A percentile compares a stretch with the other conserved stretches of the same genome.
phyloP scores from a whole-genome alignment of 192 early-diverging fungal species.

The Backusella morwellensis region DNA sequence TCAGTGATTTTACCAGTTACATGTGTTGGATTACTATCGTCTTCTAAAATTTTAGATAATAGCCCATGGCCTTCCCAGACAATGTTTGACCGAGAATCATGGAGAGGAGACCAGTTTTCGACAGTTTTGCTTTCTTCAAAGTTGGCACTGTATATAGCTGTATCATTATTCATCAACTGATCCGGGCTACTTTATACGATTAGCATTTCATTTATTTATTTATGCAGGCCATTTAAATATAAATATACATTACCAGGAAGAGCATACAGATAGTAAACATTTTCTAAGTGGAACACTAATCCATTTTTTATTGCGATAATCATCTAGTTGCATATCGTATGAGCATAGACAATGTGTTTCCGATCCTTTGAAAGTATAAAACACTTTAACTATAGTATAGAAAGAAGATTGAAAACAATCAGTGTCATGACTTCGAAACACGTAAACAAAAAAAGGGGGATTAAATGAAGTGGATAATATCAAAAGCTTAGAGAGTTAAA shows the following conservation, averaged over 20 bases:
- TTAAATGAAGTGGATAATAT: background rate
- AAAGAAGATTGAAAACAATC: background rate
- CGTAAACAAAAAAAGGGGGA: background rate
- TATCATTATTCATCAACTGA: conserved; percentile 21
- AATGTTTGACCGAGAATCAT: conserved; percentile 9
- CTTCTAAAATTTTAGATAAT: conserved; percentile 22
- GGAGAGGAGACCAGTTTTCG: conserved; percentile 8
- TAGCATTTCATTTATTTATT: background rate
- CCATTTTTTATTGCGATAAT: conserved; percentile 9
- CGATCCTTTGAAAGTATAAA: conserved; percentile 17
- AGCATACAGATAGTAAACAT: conserved; percentile 17
- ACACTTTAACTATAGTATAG: conserved; percentile 17
- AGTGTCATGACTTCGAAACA: background rate
- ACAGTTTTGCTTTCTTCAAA: conserved; percentile 19
- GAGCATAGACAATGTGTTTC: conserved; percentile 23
- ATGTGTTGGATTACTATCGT: conserved; percentile 5
- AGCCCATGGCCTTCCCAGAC: conserved; percentile 32
- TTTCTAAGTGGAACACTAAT: conserved; percentile 15
- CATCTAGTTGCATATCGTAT: conserved; percentile 9
- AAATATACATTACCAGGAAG: conserved; percentile 16
- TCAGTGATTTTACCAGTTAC: conserved; percentile 19
- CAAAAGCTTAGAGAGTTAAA: background rate
- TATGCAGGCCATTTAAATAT: background rate
- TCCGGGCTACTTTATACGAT: conserved; percentile 16
- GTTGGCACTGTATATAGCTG: conserved; percentile 29